A percentile compares a stretch with the other conserved stretches of the same genome.
These are phyloP conservation scores for Ulota crispa DNA, from an alignment of 225 moss, liverwort and hornwort species.

Conservation along the genomic window DNA sequence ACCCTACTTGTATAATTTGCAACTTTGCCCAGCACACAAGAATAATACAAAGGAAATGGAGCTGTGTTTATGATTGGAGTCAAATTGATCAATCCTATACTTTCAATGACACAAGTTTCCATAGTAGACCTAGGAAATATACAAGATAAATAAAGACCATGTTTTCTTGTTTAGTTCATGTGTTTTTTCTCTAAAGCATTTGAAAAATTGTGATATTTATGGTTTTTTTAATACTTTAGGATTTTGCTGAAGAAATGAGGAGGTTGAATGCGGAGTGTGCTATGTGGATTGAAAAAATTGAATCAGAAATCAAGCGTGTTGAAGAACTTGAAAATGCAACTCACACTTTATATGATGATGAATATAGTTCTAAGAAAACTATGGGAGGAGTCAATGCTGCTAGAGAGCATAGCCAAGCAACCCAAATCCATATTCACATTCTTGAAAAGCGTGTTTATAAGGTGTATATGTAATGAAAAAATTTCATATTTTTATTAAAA, in stretches of 20 bases:
- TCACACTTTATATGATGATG: conserved; percentile 63
- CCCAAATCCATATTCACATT: conserved; percentile 82
- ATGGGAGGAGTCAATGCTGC: conserved; percentile 89
- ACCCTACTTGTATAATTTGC: too few relatives aligned
- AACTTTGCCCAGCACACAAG: too few relatives aligned
- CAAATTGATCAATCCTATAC: too few relatives aligned
- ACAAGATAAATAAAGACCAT: too few relatives aligned
- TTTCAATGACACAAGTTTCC: too few relatives aligned
- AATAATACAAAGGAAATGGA: too few relatives aligned
- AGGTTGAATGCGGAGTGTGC: conserved; percentile 49
- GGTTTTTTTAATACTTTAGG: not conserved
- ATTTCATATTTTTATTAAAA: not conserved
- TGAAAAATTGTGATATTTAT: too few relatives aligned
- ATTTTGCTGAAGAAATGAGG: conserved; percentile 50
- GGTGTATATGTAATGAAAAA: conserved; percentile 2
- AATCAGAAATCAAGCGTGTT: conserved; percentile 63
- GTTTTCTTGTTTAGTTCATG: too few relatives aligned
- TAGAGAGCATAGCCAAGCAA: conserved; percentile 68
- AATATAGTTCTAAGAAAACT: conserved; percentile 68
- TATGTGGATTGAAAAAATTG: conserved; percentile 68
- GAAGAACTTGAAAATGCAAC: conserved; percentile 68
- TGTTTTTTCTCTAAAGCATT: too few relatives aligned
- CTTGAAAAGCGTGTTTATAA: conserved; percentile 84
- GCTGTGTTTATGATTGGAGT: too few relatives aligned
- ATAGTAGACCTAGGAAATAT: too few relatives aligned